Conservation (phyloP, 2,329 filamentous ascomycete species). For the Talaromyces verruculosus region DNA sequence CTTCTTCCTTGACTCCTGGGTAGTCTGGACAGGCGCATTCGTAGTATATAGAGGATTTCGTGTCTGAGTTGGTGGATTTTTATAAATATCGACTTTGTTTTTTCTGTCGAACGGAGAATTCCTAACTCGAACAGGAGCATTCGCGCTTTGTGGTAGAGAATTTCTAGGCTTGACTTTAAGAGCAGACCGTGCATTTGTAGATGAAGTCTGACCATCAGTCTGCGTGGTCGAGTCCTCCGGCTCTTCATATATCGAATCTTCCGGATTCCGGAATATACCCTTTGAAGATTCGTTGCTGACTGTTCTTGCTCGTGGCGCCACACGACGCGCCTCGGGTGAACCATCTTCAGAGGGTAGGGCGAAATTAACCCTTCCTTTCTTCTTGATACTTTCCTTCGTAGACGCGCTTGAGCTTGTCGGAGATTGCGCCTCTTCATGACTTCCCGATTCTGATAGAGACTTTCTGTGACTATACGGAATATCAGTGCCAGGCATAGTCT, state of each 20-base stretch:
- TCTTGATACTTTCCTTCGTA: slow-evolving; percentile 13
- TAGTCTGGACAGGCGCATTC: slow-evolving; percentile 51
- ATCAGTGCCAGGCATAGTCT: slow-evolving; percentile 29
- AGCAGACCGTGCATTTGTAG: slow-evolving; percentile 44
- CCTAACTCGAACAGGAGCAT: slow-evolving; percentile 27
- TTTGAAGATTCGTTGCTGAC: slow-evolving; percentile 44
- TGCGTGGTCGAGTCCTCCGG: slow-evolving; percentile 55
- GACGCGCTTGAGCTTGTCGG: slow-evolving; percentile 12
- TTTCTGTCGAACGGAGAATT: slow-evolving; percentile 48
- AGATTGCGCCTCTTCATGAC: slow-evolving; percentile 21
- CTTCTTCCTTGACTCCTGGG: neutral
- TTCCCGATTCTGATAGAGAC: slow-evolving; percentile 23
- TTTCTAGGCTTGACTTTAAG: slow-evolving; percentile 64
- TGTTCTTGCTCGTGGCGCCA: slow-evolving; percentile 31
- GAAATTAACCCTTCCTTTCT: slow-evolving; percentile 37
- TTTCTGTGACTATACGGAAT: slow-evolving; percentile 11
- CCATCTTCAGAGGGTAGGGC: slow-evolving; percentile 35
- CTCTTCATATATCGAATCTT: slow-evolving; percentile 79
- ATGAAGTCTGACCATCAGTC: slow-evolving; percentile 25
- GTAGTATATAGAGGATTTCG: slow-evolving; percentile 76
- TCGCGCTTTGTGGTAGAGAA: slow-evolving; percentile 49
- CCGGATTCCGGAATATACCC: slow-evolving; percentile 58
- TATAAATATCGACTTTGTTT: slow-evolving; percentile 71
- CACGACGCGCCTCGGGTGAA: slow-evolving; percentile 19
- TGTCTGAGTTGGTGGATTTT: slow-evolving; percentile 79